Percentiles rank a stretch among this genome's conserved stretches.
These are phyloP conservation scores for Fusarium camptoceras DNA, from an alignment of 2,329 filamentous ascomycete genomes.

Conservation along the genomic window DNA sequence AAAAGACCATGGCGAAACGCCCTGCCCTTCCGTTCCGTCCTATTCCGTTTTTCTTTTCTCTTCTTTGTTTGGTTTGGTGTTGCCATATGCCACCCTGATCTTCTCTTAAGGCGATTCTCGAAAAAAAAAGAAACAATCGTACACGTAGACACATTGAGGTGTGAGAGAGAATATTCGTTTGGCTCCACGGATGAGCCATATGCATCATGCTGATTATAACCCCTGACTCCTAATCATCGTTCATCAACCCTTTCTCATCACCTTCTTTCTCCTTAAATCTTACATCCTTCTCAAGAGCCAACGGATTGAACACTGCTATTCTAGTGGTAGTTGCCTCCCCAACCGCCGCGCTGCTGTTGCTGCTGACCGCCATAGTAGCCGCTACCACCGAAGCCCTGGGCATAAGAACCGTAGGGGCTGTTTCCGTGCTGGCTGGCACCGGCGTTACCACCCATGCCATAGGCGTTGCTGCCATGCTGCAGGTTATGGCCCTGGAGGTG, in stretches of 20 bases:
- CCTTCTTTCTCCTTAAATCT: constrained; percentile 29
- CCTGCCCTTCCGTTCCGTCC: constrained; percentile 36
- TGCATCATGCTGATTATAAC: constrained; percentile 50
- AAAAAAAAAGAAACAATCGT: constrained; percentile 53
- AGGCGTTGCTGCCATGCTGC: constrained; percentile 67
- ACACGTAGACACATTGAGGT: constrained; percentile 51
- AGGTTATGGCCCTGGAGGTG: constrained; percentile 65
- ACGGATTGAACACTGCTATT: constrained; percentile 44
- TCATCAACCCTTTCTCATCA: constrained; percentile 35
- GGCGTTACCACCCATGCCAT: constrained; percentile 65
- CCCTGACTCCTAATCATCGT: constrained; percentile 42
- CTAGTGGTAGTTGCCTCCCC: constrained; percentile 71
- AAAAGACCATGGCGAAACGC: constrained; percentile 43
- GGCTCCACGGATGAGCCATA: constrained; percentile 42
- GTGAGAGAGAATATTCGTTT: constrained; percentile 45
- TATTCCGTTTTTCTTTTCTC: constrained; percentile 21
- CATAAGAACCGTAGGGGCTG: constrained; percentile 66
- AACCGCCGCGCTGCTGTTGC: constrained; percentile 60
- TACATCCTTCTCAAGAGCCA: constrained; percentile 37
- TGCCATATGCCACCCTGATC: constrained; percentile 49
- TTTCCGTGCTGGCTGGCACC: constrained; percentile 65
- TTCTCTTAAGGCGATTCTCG: constrained; percentile 49
- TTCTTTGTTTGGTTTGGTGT: constrained; percentile 25
- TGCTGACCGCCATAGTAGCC: constrained; percentile 60
- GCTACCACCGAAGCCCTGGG: constrained; percentile 58